Conservation (phyloP, 1,284 basidiomycete genomes). For the Cryptococcus sp. region DNA sequence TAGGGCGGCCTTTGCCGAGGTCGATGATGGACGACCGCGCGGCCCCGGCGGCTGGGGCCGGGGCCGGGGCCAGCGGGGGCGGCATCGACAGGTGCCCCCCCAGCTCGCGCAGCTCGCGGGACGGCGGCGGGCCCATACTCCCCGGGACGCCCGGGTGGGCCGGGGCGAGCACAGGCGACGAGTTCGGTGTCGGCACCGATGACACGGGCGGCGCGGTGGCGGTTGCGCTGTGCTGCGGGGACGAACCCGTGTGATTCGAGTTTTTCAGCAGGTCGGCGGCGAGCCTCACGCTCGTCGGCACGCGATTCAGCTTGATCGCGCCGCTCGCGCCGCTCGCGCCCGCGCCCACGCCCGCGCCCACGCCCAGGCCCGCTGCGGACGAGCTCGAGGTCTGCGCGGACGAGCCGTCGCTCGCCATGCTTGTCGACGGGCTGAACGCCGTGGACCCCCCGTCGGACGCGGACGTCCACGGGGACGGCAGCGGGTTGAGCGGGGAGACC, state of each 20-base stretch:
- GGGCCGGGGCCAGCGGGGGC: slow-evolving; percentile 6
- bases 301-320: slow-evolving; percentile 54
- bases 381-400: slow-evolving; percentile 28
- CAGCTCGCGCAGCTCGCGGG: no score
- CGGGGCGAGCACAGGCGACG: slow-evolving; percentile 20
- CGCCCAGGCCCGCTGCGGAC: slow-evolving; percentile 6
- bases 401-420: slow-evolving; percentile 22
- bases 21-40: slow-evolving; percentile 4
- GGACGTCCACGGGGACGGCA: slow-evolving; percentile 48
- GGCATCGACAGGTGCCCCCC: slow-evolving; percentile 12
- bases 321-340: slow-evolving; percentile 15
- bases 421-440: slow-evolving; percentile 29
- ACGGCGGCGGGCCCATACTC: no score
- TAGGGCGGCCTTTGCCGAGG: slow-evolving; percentile 22
- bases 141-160: background rate
- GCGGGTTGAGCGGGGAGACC: slow-evolving; percentile 49
- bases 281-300: slow-evolving; percentile 55
- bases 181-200: slow-evolving; percentile 34
- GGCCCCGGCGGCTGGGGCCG: no score
- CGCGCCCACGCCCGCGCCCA: background rate
- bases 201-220: slow-evolving; percentile 2
- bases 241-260: background rate
- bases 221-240: no score
- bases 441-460: slow-evolving; percentile 19
- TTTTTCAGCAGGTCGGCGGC: slow-evolving; percentile 52